These are phyloP conservation scores for Daucus carota DNA, from an alignment of 129 eudicot species.

Conservation along the genomic window DH1_v3.0 NC_030384.2:50900501-50901000, in stretches of 20 bases:
- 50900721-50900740: slow-evolving; percentile 23
- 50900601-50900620: not conserved
- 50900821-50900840: too few relatives aligned
- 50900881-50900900: slow-evolving; percentile 39
- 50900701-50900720: slow-evolving; percentile 31
- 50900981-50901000: too few relatives aligned
- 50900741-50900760: slow-evolving; percentile 28
- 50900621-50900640: too few relatives aligned
- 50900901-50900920: slow-evolving; percentile 46
- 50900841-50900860: not conserved
- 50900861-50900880: slow-evolving; percentile 26
- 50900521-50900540: slow-evolving; percentile 24
- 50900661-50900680: slow-evolving; percentile 20
- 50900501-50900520: slow-evolving; percentile 19
- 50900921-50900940: slow-evolving; percentile 22
- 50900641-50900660: slow-evolving; percentile 19
- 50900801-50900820: not conserved
- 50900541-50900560: not conserved
- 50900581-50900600: not conserved
- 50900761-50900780: slow-evolving; percentile 12
- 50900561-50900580: too few relatives aligned
- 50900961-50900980: too few relatives aligned
- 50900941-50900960: too few relatives aligned
- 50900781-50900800: not conserved
- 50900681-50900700: slow-evolving; percentile 19